Evolutionary conservation across 208 protist species (phyloP).

Genomic region (Wallacemonas collosoma): DNA sequence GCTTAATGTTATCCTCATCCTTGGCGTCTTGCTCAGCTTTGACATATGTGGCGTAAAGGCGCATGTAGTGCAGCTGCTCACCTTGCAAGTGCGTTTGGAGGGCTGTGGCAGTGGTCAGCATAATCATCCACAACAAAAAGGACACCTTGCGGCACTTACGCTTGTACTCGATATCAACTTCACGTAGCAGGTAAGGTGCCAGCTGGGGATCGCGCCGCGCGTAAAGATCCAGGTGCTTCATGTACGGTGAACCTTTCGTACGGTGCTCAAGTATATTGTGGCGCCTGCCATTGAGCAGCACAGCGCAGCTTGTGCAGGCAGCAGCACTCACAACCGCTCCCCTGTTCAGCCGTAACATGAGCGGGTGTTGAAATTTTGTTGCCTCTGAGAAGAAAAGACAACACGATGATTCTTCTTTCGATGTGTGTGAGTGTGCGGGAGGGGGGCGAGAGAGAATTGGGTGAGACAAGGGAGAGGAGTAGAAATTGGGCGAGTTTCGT

Average conservation of each 20-base stretch:
- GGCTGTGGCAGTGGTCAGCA: slow-evolving; percentile 68
- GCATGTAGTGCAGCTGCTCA: slow-evolving; percentile 82
- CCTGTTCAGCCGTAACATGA: background rate
- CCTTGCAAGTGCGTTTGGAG: slow-evolving; percentile 77
- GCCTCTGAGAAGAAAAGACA: background rate
- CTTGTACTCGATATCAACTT: slow-evolving; percentile 92
- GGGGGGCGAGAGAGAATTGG: too few species aligned
- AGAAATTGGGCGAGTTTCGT: too few species aligned
- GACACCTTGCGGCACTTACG: slow-evolving; percentile 85
- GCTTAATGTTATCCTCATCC: slow-evolving; percentile 82
- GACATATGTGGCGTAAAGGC: slow-evolving; percentile 72
- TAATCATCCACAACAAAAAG: slow-evolving; percentile 78
- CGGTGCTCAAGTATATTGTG: slow-evolving; percentile 74
- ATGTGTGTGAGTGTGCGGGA: too few species aligned
- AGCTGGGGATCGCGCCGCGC: slow-evolving; percentile 87
- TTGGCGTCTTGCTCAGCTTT: slow-evolving; percentile 71
- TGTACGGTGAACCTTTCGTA: slow-evolving; percentile 84
- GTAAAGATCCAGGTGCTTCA: slow-evolving; percentile 93
- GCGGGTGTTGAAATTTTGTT: background rate
- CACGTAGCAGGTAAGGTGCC: slow-evolving; percentile 86
- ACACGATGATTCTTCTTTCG: too few species aligned
- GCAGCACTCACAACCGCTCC: slow-evolving; percentile 5
- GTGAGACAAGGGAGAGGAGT: too few species aligned
- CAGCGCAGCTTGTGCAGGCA: background rate
- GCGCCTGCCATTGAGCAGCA: slow-evolving; percentile 38